phyloP scores from a whole-genome alignment of 2,329 filamentous ascomycete genomes.

The Fusarium penzigii region DNA sequence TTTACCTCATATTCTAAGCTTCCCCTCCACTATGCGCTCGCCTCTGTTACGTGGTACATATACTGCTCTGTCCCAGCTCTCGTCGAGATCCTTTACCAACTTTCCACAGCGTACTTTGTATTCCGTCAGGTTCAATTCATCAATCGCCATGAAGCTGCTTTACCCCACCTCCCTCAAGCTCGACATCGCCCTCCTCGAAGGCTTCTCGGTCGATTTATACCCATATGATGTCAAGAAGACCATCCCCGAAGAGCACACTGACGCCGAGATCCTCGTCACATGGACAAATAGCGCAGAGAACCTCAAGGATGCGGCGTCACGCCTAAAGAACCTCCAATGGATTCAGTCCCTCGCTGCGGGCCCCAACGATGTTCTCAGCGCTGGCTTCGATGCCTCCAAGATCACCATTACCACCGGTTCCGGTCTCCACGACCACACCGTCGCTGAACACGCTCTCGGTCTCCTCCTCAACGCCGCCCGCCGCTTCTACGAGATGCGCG shows the following conservation, averaged over 20 bases:
- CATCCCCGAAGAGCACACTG: constrained; percentile 58
- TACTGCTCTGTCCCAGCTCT: too few relatives aligned
- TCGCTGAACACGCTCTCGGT: constrained; percentile 64
- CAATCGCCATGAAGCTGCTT: constrained; percentile 59
- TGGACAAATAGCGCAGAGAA: constrained; percentile 62
- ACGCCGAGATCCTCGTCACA: constrained; percentile 62
- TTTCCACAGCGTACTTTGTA: too few relatives aligned
- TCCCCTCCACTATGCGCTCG: too few relatives aligned
- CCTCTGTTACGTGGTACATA: too few relatives aligned
- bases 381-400: constrained; percentile 56
- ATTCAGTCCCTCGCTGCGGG: constrained; percentile 68
- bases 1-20: too few relatives aligned
- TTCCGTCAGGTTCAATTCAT: too few relatives aligned
- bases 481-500: constrained; percentile 63
- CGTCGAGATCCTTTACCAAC: too few relatives aligned
- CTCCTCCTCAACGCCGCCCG: constrained; percentile 57
- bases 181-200: constrained; percentile 55
- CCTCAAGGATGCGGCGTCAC: constrained; percentile 56
- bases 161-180: constrained; percentile 65
- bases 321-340: constrained; percentile 60
- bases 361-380: constrained; percentile 63
- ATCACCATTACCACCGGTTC: constrained; percentile 61
- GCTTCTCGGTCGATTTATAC: constrained; percentile 57
- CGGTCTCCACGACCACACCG: constrained; percentile 64
- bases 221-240: constrained; percentile 58